phyloP scores from a whole-genome alignment of 768 basidiomycete genomes.

The Xerocomellus dryophilus region DNA sequence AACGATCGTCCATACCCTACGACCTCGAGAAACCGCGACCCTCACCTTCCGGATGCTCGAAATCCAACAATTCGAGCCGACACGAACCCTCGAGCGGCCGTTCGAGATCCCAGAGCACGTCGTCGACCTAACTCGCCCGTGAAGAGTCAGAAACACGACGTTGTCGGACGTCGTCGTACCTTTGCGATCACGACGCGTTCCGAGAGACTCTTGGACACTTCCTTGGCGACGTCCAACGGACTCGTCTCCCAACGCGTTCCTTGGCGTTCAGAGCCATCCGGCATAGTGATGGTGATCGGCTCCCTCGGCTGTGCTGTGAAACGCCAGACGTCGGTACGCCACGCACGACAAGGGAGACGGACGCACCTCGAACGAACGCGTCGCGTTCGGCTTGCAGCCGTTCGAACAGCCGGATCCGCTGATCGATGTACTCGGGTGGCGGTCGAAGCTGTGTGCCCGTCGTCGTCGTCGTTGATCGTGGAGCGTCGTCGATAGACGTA shows the following conservation, averaged over 20 bases:
- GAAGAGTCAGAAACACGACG: neutral
- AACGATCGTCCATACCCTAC: no score
- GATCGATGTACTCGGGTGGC: slow-evolving; percentile 81
- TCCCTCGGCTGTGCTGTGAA: slow-evolving; percentile 67
- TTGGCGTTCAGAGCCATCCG: slow-evolving; percentile 80
- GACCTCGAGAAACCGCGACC: neutral
- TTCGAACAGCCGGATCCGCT: slow-evolving; percentile 87
- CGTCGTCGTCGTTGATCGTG: neutral
- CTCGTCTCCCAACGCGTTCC: slow-evolving; percentile 93
- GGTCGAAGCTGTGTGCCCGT: slow-evolving; percentile 70
- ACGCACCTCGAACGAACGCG: slow-evolving; percentile 69
- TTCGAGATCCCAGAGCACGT: slow-evolving; percentile 89
- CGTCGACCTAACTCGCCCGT: slow-evolving; percentile 56
- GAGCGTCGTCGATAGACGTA: slow-evolving; percentile 21
- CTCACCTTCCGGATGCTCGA: slow-evolving; percentile 82
- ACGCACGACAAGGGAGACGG: neutral
- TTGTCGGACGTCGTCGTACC: slow-evolving; percentile 35
- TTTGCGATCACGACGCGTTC: slow-evolving; percentile 93
- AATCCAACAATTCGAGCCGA: slow-evolving; percentile 83
- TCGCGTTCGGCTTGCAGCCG: slow-evolving; percentile 82
- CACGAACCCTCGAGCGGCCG: slow-evolving; percentile 86
- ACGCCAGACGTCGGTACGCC: neutral
- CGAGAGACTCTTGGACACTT: slow-evolving; percentile 80
- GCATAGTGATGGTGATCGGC: slow-evolving; percentile 79
- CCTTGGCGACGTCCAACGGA: slow-evolving; percentile 88